Evolutionary conservation across 2,329 filamentous ascomycete species (phyloP).

Genomic region (Arachnomyces sp.): DNA sequence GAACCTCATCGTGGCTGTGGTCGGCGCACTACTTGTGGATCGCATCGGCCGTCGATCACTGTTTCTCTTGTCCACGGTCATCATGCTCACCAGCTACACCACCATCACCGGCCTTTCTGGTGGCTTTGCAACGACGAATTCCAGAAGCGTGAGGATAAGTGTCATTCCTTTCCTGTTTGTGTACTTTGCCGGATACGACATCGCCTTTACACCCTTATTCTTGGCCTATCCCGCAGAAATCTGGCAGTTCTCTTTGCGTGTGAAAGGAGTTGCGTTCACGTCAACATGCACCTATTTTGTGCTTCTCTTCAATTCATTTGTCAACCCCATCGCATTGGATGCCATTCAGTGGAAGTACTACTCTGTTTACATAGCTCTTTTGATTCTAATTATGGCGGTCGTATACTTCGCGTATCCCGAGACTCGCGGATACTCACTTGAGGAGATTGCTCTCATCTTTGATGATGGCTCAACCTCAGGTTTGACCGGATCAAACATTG

Average conservation of each 20-base stretch:
- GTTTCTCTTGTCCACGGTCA: conserved; percentile 34
- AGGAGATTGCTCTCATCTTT: conserved; percentile 30
- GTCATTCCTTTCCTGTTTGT: conserved; percentile 38
- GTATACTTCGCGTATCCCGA: conserved; percentile 32
- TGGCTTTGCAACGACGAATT: conserved; percentile 23
- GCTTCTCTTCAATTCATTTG: conserved; percentile 30
- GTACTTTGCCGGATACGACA: conserved; percentile 35
- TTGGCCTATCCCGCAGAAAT: conserved; percentile 41
- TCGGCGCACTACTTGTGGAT: conserved; percentile 35
- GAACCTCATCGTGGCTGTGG: conserved; percentile 31
- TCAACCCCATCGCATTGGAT: conserved; percentile 25
- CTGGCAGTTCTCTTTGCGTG: conserved; percentile 42
- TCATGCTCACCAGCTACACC: conserved; percentile 39
- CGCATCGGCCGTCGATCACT: conserved; percentile 36
- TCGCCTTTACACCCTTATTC: conserved; percentile 30
- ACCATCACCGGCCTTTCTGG: conserved; percentile 36
- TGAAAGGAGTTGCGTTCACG: conserved; percentile 32
- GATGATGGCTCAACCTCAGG: too few species aligned
- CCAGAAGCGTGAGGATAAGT: too few species aligned
- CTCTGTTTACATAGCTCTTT: conserved; percentile 29
- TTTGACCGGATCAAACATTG: too few species aligned
- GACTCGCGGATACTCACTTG: conserved; percentile 25
- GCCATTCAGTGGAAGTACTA: conserved; percentile 31
- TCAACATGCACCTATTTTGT: conserved; percentile 25
- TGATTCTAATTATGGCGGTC: conserved; percentile 22